A percentile compares a stretch with the other conserved stretches of the same genome.
Conservation (phyloP, 1,284 basidiomycete species). For the Heterobasidion parviporum region DNA sequence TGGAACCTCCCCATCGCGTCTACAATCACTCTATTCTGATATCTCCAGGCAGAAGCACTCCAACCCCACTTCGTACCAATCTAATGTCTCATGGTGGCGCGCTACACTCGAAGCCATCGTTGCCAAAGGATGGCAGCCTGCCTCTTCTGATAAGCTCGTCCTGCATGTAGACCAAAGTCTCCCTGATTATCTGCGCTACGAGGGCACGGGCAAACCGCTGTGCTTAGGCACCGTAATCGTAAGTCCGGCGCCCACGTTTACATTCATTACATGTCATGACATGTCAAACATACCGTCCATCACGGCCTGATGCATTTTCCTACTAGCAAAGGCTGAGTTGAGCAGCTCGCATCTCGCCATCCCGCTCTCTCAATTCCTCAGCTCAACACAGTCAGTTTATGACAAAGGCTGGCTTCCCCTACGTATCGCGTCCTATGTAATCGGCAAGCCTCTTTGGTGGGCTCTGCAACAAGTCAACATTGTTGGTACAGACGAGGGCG, state of each 20-base stretch:
- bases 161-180: slow-evolving; percentile 55
- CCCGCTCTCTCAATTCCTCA: slow-evolving; percentile 50
- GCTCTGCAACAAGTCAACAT: slow-evolving; percentile 72
- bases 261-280: neutral
- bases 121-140: slow-evolving; percentile 45
- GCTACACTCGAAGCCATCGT: slow-evolving; percentile 58
- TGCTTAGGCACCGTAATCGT: slow-evolving; percentile 79
- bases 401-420: slow-evolving; percentile 60
- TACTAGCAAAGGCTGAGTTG: slow-evolving; percentile 61
- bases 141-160: slow-evolving; percentile 47
- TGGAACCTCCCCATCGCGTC: slow-evolving; percentile 47
- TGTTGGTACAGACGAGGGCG: slow-evolving; percentile 48
- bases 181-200: slow-evolving; percentile 52
- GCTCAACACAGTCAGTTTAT: slow-evolving; percentile 54
- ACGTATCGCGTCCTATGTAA: slow-evolving; percentile 60
- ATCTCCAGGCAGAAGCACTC: slow-evolving; percentile 77
- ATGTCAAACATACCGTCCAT: no score
- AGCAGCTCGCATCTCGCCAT: slow-evolving; percentile 36
- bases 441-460: slow-evolving; percentile 83
- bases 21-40: slow-evolving; percentile 85
- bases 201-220: slow-evolving; percentile 73
- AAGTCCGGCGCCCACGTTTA: slow-evolving; percentile 26
- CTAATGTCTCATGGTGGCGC: slow-evolving; percentile 87
- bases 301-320: no score
- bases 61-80: slow-evolving; percentile 76